Base-by-base conservation (phyloP, 768 basidiomycete species). In the Auriscalpium vulgare region DNA sequence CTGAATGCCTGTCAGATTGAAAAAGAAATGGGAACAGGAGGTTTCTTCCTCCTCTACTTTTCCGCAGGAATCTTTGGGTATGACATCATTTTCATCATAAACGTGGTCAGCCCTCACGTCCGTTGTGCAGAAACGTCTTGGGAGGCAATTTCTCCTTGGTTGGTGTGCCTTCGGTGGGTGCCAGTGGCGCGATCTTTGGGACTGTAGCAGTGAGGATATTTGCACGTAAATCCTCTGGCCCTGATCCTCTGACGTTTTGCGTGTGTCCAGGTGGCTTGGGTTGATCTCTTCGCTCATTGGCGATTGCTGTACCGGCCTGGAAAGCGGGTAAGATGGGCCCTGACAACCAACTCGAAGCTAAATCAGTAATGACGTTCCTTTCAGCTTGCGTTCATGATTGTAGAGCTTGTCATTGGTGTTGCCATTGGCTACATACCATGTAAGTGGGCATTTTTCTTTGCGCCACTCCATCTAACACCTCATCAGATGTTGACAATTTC, bases 211-310 rank as follows among this genome's bases (percentile, higher is more conserved):
- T 89, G 67, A 56, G 79, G 13, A 21, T n/a, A n/a, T 4, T 10
- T 17, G 40, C 29, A 43, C 8, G 40, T 17, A 4, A 43, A 13
- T 43, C 13, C 8, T 14, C 40, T 17, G 14, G 7, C 40, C 14
- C 40, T 13, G 40, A 14, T 46, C 49, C 8, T 19, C 17, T 68
- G 36, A 8, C 35, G 37, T 36, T 19, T 54, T 16, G 46, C 46
- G 19, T 49, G 10, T 57, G 35, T 53, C 13, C 50, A 83, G 83
- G 80, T 88, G 23, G 84, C 84, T 23, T 91, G 91, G 86, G 85
- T 95, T 8, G 95, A 95, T 66, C 74, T 98, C 13, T 76, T 92
- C 43, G 84, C 93, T 3, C 95, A 98, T 65, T 98, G 95, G 95
- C 79, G 81, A 63, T 87, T 92, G 64, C 85, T 92, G 53, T 84